A percentile compares a stretch with the other conserved stretches of the same genome.
phyloP scores from a whole-genome alignment of 202 grass and related monocot genomes.

The Musa balbisiana region DNA sequence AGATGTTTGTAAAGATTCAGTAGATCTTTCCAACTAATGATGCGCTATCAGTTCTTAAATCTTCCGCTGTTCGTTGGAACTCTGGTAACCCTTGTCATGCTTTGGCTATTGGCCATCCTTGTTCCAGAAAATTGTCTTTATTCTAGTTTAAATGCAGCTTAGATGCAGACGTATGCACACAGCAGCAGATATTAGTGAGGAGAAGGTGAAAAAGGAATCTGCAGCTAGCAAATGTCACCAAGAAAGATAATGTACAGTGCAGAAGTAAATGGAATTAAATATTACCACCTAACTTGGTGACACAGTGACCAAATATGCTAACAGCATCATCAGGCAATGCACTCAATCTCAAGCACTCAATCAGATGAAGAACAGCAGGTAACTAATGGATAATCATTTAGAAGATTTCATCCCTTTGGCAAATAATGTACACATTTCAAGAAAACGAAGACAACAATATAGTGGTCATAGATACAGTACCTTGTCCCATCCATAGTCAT shows the following conservation, averaged over 20 bases:
- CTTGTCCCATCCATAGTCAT: slow-evolving; percentile 31
- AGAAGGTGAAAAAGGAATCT: background rate
- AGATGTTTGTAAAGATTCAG: background rate
- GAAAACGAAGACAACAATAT: background rate
- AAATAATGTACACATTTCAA: background rate
- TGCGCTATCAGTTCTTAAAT: background rate
- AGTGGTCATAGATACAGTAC: background rate
- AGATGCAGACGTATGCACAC: background rate
- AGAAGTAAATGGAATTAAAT: background rate
- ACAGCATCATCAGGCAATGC: background rate
- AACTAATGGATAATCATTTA: background rate
- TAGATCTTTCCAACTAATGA: background rate
- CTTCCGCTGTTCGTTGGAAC: background rate
- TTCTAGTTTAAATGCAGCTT: background rate
- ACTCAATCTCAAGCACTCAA: background rate
- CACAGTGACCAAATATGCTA: background rate
- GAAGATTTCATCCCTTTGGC: background rate
- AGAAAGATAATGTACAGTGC: background rate
- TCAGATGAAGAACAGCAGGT: background rate
- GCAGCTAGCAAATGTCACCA: background rate
- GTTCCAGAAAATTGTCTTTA: background rate
- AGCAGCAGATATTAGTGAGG: background rate
- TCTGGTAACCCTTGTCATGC: background rate
- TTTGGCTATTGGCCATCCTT: background rate
- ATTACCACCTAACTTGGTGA: background rate